Evolutionary conservation across 2,329 filamentous ascomycete species (phyloP), one percentile per base, ranked within the genome.

Genomic region (Graphilbum fragrans): DNA sequence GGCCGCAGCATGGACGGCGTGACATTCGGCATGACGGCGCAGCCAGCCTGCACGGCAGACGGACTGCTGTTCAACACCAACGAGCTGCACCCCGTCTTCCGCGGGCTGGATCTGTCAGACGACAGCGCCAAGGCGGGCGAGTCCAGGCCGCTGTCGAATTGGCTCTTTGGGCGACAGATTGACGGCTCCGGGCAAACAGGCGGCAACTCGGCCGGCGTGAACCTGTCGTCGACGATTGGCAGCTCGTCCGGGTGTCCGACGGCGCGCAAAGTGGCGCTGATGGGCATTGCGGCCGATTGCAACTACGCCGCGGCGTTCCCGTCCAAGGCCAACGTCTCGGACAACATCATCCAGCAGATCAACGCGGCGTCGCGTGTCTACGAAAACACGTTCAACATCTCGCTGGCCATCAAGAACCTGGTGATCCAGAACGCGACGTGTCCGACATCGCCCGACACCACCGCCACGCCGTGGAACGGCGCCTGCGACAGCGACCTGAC

Each of bases 281-380:
- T 98, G 20, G 92, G 92, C 22, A 78, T 96, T 31, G 92, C 87
- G 9, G 92, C 87, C 0, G 92, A 98, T 59, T 98, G 92, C 66
- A 84, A 77, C 9, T 96, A 96, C 57, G 86, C 80, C 32, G 67
- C 66, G 2, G 69, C 70, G 4, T 93, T 95, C 58, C 73, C 79
- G 47, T 72, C 70, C 19, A 72, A 72, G 35, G 67, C 74, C 39
- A 66, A 74, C n/a, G 73, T 81, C 20, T 72, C 80, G 42, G 59
- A 72, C 47, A 92, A 92, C 56, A 73, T 98, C 47, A 87, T 98
- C 52, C 70, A 67, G 40, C 71, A 86, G 56, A 82, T 98, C 58
- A 95, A 94, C 62, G 70, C 78, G 35, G 92, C 92, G 1, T 95
- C 90, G 2, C 75, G 79, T 47, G 64, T 95, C 10, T 98, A 92